phyloP scores from a whole-genome alignment of 257 asterid genomes.

The Cordia subcordata region DNA sequence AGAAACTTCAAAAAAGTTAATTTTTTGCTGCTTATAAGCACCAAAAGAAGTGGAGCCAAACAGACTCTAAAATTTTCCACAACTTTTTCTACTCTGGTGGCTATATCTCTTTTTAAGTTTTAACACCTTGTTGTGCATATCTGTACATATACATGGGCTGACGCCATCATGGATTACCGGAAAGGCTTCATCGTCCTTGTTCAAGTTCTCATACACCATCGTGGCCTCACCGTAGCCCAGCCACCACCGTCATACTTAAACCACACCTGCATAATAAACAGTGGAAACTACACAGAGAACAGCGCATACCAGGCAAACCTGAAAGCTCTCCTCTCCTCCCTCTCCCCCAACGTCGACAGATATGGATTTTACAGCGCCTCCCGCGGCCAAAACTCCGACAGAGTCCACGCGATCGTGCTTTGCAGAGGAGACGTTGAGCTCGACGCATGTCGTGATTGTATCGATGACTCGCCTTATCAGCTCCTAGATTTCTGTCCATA shows the following conservation, averaged over 20 bases:
- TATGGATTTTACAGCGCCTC: conserved; percentile 28
- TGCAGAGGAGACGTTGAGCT: conserved; percentile 31
- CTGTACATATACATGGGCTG: too few species aligned
- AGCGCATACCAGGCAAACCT: conserved; percentile 28
- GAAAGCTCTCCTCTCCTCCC: conserved; percentile 27
- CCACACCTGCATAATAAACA: not conserved
- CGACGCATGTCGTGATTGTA: conserved; percentile 22
- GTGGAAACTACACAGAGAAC: conserved; percentile 16
- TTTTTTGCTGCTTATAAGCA: too few species aligned
- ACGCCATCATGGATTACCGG: not conserved
- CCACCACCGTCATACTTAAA: not conserved
- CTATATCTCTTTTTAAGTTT: too few species aligned
- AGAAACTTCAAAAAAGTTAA: too few species aligned
- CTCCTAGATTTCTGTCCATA: conserved; percentile 16
- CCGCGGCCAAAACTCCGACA: conserved; percentile 8
- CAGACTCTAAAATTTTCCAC: too few species aligned
- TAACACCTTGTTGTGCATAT: too few species aligned
- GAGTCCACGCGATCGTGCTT: conserved; percentile 16
- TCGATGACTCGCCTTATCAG: not conserved
- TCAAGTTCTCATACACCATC: not conserved
- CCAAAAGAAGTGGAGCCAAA: too few species aligned
- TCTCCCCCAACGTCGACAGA: conserved; percentile 13
- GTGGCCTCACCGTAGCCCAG: not conserved
- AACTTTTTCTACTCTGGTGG: too few species aligned
- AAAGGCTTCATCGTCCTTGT: not conserved